Evolutionary conservation across 495 filamentous ascomycete species (phyloP), one percentile per base, ranked within the genome.

Genomic region (Oidiodendron maius): DNA sequence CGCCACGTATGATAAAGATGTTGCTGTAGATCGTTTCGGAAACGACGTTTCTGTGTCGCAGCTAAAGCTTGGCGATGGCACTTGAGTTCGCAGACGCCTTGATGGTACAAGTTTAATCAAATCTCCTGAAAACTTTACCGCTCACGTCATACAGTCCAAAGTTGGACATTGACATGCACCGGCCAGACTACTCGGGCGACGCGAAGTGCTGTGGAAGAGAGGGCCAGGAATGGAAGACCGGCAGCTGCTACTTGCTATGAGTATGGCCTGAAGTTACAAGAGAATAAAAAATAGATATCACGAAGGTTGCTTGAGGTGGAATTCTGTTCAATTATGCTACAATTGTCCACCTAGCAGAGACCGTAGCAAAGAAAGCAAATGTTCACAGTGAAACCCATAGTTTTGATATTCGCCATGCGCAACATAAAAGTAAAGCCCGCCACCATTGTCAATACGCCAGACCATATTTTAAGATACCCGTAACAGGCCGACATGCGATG

Each of bases 381-480:
- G 8, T 45, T 28, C 50, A 55, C 51, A 59, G 50, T 44, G 49
- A 51, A 51, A 30, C 40, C 37, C 35, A 47, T 37, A 39, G 48
- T 55, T 55, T 54, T 58, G 44, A 51, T 54, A 51, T 54, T 38
- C 46, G 43, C 46, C 46, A 13, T 45, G 36, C 23, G 5, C 40
- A 41, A 55, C 48, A 49, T 48, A 55, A 55, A 52, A 41, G 54
- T 58, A 44, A 45, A 47, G 40, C 50, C 46, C 52, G 46, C 47
- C 46, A 56, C 18, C 46, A 46, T 54, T 51, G 17, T 50, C 52
- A 52, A 50, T 46, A 53, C 50, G 46, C 52, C 57, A 53, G 18
- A 50, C 57, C 52, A 46, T 59, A 40, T 45, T 46, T 47, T 45
- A 55, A 56, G 50, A 56, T 56, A 44, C 53, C 44, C 28, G 47